Evolutionary conservation across 2,329 filamentous ascomycete genomes (phyloP), one percentile per base, ranked within the genome.

Genomic region (Xylariaceae sp.): DNA sequence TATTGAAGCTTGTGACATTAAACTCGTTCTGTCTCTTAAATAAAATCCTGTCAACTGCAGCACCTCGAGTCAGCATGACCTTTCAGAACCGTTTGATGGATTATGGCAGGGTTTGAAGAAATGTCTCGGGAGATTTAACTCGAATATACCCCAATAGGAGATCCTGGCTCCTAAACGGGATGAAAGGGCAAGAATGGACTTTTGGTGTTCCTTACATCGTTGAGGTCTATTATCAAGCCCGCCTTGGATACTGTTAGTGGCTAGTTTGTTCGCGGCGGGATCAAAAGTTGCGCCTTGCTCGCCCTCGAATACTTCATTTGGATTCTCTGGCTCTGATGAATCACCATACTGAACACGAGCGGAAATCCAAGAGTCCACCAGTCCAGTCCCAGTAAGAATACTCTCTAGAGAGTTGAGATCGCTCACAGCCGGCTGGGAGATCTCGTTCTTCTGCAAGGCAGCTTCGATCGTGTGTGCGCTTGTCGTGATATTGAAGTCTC

Each of bases 241-340:
- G 44, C 67, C 73, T 2, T 75, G 75, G 1, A 81, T 78, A 2
- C 79, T 78, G 10, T 76, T 73, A 1, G 79, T 77, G 2, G 86
- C 85, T 12, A 87, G 74, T 0, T 70, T 67, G 62, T 89, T 89
- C 5, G 71, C 71, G 1, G 71, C 71, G 0, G 86, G 86, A 63
- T 89, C 81, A 66, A 87, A 89, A 0, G 87, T 89, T 2, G 85
- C 83, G 1, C 85, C 86, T 57, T 84, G 77, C 66, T 89, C 86
- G 1, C 85, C 87, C 50, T 84, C 79, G 26, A 78, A 79, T 0
- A 77, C 58, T 16, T 78, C 73, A 10, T 70, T 65, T 5, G 63
- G 47, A 7, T 56, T 51, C 16, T 56, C 50, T 32, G 65, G 68
- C 16, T 75, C 70, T 3, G 73, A 74, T 32, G 72, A 74, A 40